These are phyloP conservation scores for Nicotiana attenuata DNA, from an alignment of 257 asterid genomes.

Conservation along the genomic window DNA sequence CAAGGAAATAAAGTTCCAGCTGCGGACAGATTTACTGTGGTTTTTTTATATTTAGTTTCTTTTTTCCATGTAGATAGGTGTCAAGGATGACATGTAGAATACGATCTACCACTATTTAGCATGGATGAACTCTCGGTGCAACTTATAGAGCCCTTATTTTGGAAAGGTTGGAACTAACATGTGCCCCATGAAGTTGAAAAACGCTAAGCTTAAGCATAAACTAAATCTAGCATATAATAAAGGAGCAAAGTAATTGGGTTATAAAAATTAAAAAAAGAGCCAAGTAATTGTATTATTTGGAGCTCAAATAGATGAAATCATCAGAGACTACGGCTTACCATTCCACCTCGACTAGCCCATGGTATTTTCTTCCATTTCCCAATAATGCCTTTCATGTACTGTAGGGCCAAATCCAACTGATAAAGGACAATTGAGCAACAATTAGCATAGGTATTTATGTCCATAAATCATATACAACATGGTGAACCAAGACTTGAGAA, in stretches of 20 bases:
- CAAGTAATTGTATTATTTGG: not conserved
- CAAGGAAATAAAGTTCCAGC: not conserved
- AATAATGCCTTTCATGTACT: conserved; percentile 35
- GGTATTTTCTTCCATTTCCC: conserved; percentile 53
- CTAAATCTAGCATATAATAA: not conserved
- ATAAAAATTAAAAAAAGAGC: not conserved
- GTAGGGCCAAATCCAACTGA: conserved; percentile 59
- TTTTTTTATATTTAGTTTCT: not conserved
- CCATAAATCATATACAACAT: not conserved
- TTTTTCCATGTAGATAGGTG: not conserved
- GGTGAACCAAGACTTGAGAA: not conserved
- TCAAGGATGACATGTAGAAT: conserved; percentile 1
- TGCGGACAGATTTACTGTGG: not conserved
- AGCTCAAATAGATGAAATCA: conserved; percentile 15
- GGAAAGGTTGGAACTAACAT: not conserved
- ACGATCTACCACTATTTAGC: not conserved
- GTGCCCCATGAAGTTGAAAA: not conserved
- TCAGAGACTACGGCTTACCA: conserved; percentile 32
- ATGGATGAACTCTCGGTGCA: not conserved
- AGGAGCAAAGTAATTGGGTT: not conserved
- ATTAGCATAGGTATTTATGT: not conserved
- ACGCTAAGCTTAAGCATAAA: not conserved
- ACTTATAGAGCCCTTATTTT: not conserved
- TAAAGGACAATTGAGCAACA: not conserved
- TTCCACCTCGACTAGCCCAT: conserved; percentile 62